phyloP scores from a whole-genome alignment of 306 rosid genomes.

The Quercus gilva region DNA sequence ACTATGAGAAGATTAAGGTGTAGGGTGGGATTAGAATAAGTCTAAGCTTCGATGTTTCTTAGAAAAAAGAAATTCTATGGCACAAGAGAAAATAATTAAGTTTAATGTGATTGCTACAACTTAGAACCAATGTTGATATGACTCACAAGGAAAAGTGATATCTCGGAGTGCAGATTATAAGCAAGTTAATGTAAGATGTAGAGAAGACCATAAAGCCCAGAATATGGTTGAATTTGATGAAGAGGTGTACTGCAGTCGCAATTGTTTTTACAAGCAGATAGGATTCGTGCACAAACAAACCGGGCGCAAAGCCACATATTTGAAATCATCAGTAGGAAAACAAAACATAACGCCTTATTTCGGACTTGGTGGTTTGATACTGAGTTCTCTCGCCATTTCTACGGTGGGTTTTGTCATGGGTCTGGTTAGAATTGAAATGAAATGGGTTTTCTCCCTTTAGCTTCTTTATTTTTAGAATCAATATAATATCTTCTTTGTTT shows the following conservation, averaged over 20 bases:
- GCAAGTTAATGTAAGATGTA: constrained; percentile 38
- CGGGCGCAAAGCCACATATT: constrained; percentile 40
- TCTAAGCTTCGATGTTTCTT: background rate
- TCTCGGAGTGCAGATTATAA: constrained; percentile 31
- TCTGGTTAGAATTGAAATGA: no score
- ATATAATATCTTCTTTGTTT: no score
- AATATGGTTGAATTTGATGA: constrained; percentile 80
- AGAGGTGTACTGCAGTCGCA: constrained; percentile 68
- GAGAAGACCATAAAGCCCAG: constrained; percentile 84
- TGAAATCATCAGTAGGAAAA: constrained; percentile 10
- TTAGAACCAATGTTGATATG: constrained; percentile 17
- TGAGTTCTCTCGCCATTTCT: no score
- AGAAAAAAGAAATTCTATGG: background rate
- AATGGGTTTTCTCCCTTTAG: no score
- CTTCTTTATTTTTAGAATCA: no score
- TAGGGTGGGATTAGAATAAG: background rate
- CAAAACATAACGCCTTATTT: background rate
- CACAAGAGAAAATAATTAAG: background rate
- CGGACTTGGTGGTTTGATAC: no score
- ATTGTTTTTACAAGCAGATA: constrained; percentile 85
- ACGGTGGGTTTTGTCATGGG: no score
- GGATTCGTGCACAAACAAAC: constrained; percentile 90
- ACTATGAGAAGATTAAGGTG: background rate
- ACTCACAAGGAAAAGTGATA: constrained; percentile 21
- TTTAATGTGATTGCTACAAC: constrained; percentile 9